phyloP scores from a whole-genome alignment of 768 basidiomycete genomes.

The Coprinopsis marcescibilis region DNA sequence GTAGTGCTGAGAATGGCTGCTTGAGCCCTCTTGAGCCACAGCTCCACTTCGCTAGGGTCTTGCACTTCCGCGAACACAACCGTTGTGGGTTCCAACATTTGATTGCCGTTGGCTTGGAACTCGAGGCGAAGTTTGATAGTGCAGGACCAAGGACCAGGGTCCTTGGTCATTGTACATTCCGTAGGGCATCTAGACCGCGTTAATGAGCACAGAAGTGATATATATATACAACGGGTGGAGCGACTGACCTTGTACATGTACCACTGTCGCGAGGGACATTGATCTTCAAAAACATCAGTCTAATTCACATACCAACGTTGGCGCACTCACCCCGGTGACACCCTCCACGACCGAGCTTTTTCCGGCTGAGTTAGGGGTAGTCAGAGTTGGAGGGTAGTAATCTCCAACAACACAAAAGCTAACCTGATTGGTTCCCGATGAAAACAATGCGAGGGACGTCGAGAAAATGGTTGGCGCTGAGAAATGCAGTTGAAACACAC shows the following conservation, averaged over 20 bases:
- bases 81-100: background rate
- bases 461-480: constrained; percentile 20
- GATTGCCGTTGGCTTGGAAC: background rate
- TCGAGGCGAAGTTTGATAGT: constrained; percentile 29
- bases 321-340: constrained; percentile 41
- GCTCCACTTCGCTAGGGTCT: constrained; percentile 40
- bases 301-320: background rate
- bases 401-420: constrained; percentile 4
- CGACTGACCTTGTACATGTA: constrained; percentile 48
- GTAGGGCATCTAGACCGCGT: constrained; percentile 43
- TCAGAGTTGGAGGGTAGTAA: background rate
- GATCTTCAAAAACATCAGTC: constrained; percentile 33
- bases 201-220: background rate
- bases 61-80: constrained; percentile 39
- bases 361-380: constrained; percentile 33
- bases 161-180: constrained; percentile 45
- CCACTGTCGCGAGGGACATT: constrained; percentile 57
- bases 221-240: background rate
- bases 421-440: constrained; percentile 53
- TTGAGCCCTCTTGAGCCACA: constrained; percentile 54
- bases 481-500: background rate
- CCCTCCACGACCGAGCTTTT: constrained; percentile 59
- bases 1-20: constrained; percentile 41
- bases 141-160: constrained; percentile 35
- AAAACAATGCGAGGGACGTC: constrained; percentile 49